A percentile compares a stretch with the other conserved stretches of the same genome.
Conservation (phyloP, 129 eudicot species). For the Saussurea involucrata region DNA sequence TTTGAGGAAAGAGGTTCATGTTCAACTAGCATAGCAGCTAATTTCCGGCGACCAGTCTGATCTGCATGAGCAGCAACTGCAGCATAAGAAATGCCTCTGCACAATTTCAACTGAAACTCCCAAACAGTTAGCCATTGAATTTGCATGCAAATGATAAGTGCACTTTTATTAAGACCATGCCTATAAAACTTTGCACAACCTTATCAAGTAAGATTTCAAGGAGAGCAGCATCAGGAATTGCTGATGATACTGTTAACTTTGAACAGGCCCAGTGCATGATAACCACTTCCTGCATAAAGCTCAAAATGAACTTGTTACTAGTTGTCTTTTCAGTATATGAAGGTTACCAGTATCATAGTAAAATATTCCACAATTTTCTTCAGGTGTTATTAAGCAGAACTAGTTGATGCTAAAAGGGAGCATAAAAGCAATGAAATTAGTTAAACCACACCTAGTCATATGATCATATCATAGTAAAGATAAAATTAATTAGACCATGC, state of each 20-base stretch:
- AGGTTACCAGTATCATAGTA: background rate
- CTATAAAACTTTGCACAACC: slow-evolving; percentile 34
- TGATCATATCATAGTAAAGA: background rate
- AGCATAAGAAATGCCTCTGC: slow-evolving; percentile 96
- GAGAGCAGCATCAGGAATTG: slow-evolving; percentile 74
- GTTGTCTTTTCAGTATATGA: background rate
- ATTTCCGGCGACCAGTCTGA: slow-evolving; percentile 86
- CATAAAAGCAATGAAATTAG: background rate
- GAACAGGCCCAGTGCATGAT: slow-evolving; percentile 99
- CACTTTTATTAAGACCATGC: background rate
- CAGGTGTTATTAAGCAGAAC: background rate
- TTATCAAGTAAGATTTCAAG: slow-evolving; percentile 81
- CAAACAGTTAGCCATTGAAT: slow-evolving; percentile 21
- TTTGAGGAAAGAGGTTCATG: slow-evolving; percentile 97
- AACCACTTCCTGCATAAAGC: slow-evolving; percentile 73
- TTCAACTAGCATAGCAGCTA: slow-evolving; percentile 97
- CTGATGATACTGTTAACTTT: slow-evolving; percentile 65
- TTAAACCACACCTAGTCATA: background rate
- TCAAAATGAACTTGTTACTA: background rate
- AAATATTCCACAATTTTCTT: background rate
- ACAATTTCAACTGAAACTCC: slow-evolving; percentile 70
- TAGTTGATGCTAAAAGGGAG: background rate
- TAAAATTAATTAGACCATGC: background rate
- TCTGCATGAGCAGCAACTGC: slow-evolving; percentile 99
- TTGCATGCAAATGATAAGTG: background rate